Conservation (phyloP, 768 basidiomycete genomes). For the Glaciozyma martinii region DNA sequence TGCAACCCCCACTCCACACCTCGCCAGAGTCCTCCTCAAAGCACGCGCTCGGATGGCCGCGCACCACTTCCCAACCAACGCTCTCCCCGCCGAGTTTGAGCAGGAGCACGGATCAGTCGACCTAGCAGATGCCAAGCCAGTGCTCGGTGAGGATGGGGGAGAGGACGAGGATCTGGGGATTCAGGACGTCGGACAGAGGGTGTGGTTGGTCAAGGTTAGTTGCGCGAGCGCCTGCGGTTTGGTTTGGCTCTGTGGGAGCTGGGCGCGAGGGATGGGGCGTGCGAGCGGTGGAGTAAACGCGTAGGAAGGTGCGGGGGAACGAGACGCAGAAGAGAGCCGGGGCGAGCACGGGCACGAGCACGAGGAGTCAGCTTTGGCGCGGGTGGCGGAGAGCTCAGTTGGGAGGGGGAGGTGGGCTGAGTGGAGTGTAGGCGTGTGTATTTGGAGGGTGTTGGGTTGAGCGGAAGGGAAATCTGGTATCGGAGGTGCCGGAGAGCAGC, state of each 20-base stretch:
- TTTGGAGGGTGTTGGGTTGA: too few relatives aligned
- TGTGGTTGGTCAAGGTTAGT: conserved; percentile 78
- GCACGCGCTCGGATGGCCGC: too few relatives aligned
- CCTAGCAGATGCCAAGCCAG: conserved; percentile 44
- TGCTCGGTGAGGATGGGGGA: conserved; percentile 44
- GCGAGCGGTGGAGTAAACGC: neutral
- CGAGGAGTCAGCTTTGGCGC: neutral
- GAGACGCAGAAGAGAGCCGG: too few relatives aligned
- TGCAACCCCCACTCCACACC: too few relatives aligned
- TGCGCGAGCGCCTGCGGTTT: neutral
- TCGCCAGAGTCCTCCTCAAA: too few relatives aligned
- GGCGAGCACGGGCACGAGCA: too few relatives aligned
- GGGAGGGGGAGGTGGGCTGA: neutral
- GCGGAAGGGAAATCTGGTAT: too few relatives aligned
- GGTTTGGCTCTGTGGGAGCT: conserved; percentile 1
- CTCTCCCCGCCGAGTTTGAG: conserved; percentile 27
- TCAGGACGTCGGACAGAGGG: conserved; percentile 60
- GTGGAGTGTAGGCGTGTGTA: too few relatives aligned
- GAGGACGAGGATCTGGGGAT: conserved; percentile 76
- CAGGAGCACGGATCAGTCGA: conserved; percentile 29
- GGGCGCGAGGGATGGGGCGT: neutral
- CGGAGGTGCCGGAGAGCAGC: too few relatives aligned
- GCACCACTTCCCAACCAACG: conserved; percentile 15
- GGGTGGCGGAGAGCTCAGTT: neutral
- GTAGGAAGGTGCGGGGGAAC: neutral